Conservation (phyloP, 805 yeast species). For the Torulaspora franciscae region DNA sequence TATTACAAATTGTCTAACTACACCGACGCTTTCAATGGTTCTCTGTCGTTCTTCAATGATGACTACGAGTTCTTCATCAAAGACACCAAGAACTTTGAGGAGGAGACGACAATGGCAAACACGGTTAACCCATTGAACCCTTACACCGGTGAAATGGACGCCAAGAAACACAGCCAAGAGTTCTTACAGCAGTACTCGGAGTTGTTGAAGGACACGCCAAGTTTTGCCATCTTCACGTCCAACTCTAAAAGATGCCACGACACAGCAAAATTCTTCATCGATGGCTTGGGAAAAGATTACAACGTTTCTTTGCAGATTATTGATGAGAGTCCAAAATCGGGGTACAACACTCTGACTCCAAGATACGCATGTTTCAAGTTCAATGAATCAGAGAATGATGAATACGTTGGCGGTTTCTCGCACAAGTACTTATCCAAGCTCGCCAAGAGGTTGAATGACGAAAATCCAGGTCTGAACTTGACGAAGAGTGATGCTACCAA, state of each 20-base stretch:
- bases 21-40: conserved; percentile 42
- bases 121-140: conserved; percentile 27
- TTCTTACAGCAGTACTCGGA: conserved; percentile 42
- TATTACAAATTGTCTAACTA: conserved; percentile 18
- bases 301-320: conserved; percentile 37
- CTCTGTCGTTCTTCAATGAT: conserved; percentile 49
- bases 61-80: conserved; percentile 43
- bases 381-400: conserved; percentile 23
- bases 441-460: conserved; percentile 49
- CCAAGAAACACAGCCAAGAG: conserved; percentile 41
- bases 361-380: conserved; percentile 41
- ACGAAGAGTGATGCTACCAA: conserved; percentile 47
- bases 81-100: conserved; percentile 39
- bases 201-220: conserved; percentile 37
- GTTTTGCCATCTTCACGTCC: conserved; percentile 45
- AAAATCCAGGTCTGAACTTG: conserved; percentile 52
- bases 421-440: conserved; percentile 46
- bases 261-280: conserved; percentile 49
- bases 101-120: conserved; percentile 35
- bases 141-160: conserved; percentile 45
- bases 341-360: conserved; percentile 49
- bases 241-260: conserved; percentile 46
- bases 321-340: conserved; percentile 41
- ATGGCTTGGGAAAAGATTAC: conserved; percentile 28
- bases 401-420: conserved; percentile 17